Evolutionary conservation across 2,329 filamentous ascomycete genomes (phyloP).

Genomic region (Apiospora rasikravindrae): DNA sequence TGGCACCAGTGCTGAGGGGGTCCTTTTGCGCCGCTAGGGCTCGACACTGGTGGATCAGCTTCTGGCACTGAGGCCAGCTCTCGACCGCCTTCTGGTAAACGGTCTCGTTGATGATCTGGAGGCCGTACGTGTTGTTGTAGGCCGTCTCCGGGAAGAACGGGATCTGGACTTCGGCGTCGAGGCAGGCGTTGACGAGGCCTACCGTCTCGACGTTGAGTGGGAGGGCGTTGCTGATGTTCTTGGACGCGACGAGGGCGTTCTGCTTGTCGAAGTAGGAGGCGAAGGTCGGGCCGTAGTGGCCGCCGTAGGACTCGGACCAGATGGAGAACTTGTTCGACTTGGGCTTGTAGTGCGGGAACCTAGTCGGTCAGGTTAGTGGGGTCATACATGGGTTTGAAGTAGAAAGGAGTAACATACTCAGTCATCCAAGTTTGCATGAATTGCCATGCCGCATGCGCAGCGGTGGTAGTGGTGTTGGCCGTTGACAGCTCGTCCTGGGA

Average conservation of each 20-base stretch:
- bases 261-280: slow-evolving; percentile 19
- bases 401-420: neutral
- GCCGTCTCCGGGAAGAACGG: slow-evolving; percentile 63
- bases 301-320: slow-evolving; percentile 30
- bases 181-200: slow-evolving; percentile 73
- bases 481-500: slow-evolving; percentile 16
- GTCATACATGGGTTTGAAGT: neutral
- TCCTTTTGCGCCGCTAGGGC: neutral
- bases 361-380: neutral
- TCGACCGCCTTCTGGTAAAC: slow-evolving; percentile 51
- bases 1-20: neutral
- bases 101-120: slow-evolving; percentile 58
- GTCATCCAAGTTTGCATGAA: slow-evolving; percentile 26
- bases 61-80: slow-evolving; percentile 24
- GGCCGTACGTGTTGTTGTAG: slow-evolving; percentile 69
- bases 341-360: slow-evolving; percentile 21
- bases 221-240: neutral
- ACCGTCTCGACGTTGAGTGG: slow-evolving; percentile 62
- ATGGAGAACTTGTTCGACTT: slow-evolving; percentile 61
- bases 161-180: slow-evolving; percentile 68
- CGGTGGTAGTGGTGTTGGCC: slow-evolving; percentile 18
- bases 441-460: slow-evolving; percentile 22
- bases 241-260: slow-evolving; percentile 8
- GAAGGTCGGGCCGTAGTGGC: slow-evolving; percentile 27
- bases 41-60: neutral